Percentiles rank a stretch among this genome's conserved stretches.
Conservation (phyloP, 257 asterid species). For the Orobanche coerulescens region DNA sequence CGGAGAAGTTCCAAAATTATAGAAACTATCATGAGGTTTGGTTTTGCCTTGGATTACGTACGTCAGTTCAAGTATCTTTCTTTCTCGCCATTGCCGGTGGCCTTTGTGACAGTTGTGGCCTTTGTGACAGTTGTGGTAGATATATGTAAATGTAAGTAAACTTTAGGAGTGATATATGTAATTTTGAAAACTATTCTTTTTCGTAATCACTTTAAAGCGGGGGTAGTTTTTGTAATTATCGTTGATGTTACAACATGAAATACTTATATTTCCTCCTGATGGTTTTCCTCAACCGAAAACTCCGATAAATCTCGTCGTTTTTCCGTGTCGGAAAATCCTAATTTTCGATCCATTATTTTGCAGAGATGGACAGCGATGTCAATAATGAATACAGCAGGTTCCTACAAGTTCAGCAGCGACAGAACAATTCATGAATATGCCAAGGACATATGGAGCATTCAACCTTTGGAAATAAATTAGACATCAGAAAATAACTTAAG, state of each 20-base stretch:
- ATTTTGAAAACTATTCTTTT: background rate
- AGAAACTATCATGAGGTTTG: background rate
- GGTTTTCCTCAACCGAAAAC: no score
- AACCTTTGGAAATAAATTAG: constrained; percentile 38
- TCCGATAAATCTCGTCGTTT: background rate
- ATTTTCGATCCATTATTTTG: constrained; percentile 12
- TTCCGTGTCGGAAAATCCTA: background rate
- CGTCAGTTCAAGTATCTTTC: no score
- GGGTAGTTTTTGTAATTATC: background rate
- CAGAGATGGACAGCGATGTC: constrained; percentile 89
- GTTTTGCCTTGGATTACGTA: background rate
- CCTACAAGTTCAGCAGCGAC: constrained; percentile 83
- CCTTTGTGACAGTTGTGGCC: no score
- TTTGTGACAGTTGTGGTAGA: background rate
- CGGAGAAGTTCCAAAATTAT: background rate
- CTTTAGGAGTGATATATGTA: background rate
- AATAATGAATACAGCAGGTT: constrained; percentile 74
- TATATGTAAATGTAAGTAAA: background rate
- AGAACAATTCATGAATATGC: constrained; percentile 79
- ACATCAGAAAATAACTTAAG: background rate
- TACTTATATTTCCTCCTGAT: no score
- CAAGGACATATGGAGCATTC: constrained; percentile 62
- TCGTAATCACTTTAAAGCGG: background rate
- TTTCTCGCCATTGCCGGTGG: no score
- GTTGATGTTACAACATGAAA: no score